phyloP scores from a whole-genome alignment of 257 asterid species.

The Mitragyna speciosa region DNA sequence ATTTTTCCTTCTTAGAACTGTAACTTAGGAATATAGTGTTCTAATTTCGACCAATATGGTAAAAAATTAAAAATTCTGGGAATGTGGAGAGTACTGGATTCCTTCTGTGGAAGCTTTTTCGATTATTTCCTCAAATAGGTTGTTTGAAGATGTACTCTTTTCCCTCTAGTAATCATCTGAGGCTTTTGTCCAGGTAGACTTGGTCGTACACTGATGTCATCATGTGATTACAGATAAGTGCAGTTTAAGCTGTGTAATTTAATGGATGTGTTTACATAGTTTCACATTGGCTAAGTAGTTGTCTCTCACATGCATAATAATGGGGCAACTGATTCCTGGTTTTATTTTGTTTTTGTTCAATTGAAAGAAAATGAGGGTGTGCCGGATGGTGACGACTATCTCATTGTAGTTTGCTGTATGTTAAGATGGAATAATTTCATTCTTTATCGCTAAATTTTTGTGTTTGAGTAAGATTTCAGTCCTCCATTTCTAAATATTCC shows the following conservation, averaged over 20 bases:
- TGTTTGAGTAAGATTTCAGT: background rate
- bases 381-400: slow-evolving; percentile 21
- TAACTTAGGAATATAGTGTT: background rate
- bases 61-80: background rate
- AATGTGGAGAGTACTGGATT: background rate
- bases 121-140: background rate
- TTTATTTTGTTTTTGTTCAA: slow-evolving; percentile 32
- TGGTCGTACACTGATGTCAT: background rate
- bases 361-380: slow-evolving; percentile 30
- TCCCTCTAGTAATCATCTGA: background rate
- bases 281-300: slow-evolving; percentile 23
- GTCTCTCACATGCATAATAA: slow-evolving; percentile 23
- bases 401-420: slow-evolving; percentile 33
- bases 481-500: background rate
- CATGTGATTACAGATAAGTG: background rate
- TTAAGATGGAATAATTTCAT: slow-evolving; percentile 17
- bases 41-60: background rate
- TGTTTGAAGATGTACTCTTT: background rate
- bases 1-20: background rate
- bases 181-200: background rate
- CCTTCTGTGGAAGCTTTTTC: background rate
- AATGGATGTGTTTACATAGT: background rate
- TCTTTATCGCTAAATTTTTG: slow-evolving; percentile 8
- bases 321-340: slow-evolving; percentile 27
- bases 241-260: background rate